Percentiles rank a stretch among this genome's conserved stretches.
phyloP scores from a whole-genome alignment of 2,329 filamentous ascomycete species.

The Corynespora cassiicola region DNA sequence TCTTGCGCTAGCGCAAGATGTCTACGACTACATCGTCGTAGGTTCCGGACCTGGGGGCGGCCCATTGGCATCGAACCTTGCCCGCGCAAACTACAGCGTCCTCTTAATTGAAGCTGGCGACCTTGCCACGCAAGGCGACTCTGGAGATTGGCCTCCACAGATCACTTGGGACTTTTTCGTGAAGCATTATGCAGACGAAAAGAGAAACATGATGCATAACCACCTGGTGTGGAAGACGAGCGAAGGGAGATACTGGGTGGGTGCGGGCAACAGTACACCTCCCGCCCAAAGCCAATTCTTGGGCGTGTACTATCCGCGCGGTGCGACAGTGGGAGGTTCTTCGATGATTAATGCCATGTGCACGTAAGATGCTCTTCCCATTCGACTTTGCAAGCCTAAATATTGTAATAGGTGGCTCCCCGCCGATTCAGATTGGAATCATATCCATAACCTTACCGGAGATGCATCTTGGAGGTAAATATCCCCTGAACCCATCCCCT shows the following conservation, averaged over 20 bases:
- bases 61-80: constrained; percentile 56
- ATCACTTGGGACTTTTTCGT: constrained; percentile 62
- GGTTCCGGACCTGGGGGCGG: constrained; percentile 51
- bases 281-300: constrained; percentile 57
- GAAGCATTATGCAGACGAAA: constrained; percentile 62
- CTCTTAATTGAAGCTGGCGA: constrained; percentile 67
- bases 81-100: constrained; percentile 61
- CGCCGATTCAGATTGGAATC: constrained; percentile 63
- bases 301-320: constrained; percentile 64
- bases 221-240: constrained; percentile 64
- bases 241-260: constrained; percentile 59
- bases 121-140: constrained; percentile 55
- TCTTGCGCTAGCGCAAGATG: constrained; percentile 16
- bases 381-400: too few relatives aligned
- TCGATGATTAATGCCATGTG: constrained; percentile 63
- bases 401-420: constrained; percentile 62
- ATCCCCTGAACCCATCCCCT: constrained; percentile 26
- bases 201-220: constrained; percentile 59
- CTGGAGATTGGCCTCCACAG: constrained; percentile 28
- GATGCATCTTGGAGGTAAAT: constrained; percentile 60
- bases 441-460: constrained; percentile 64
- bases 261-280: constrained; percentile 53
- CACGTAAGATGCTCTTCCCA: too few relatives aligned
- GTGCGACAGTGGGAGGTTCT: constrained; percentile 62
- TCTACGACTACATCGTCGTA: constrained; percentile 67